A percentile compares a stretch with the other conserved stretches of the same genome.
Evolutionary conservation across 257 asterid species (phyloP).

Genomic region (Solanum ossicruentum): DNA sequence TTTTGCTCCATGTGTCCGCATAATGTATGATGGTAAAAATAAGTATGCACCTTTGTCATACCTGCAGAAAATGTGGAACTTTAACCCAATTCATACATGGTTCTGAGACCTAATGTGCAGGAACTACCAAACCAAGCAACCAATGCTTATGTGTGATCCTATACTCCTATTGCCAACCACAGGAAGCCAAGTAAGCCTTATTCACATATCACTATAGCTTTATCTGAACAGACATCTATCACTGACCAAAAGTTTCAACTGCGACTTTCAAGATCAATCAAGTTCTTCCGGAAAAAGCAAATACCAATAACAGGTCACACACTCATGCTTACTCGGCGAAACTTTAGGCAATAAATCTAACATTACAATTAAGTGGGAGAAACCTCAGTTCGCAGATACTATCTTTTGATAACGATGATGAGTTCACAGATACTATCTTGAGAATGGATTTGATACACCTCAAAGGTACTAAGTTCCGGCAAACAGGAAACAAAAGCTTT

Average conservation of each 20-base stretch:
- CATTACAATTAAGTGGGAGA: background rate
- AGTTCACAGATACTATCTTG: background rate
- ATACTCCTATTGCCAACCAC: background rate
- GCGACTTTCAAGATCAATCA: background rate
- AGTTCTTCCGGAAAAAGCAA: background rate
- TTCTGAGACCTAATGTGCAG: background rate
- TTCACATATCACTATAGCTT: background rate
- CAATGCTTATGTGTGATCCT: background rate
- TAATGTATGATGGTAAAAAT: conserved; percentile 82
- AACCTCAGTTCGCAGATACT: background rate
- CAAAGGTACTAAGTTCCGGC: background rate
- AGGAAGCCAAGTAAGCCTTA: background rate
- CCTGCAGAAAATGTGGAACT: conserved; percentile 23
- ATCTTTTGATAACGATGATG: background rate
- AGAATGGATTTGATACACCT: background rate
- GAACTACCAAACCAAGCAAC: background rate
- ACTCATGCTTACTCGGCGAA: background rate
- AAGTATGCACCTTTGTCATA: conserved; percentile 84
- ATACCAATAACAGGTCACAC: background rate
- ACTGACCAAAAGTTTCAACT: background rate
- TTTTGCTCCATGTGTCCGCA: conserved; percentile 98
- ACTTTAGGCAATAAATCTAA: background rate
- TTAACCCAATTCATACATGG: background rate
- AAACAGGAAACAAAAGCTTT: background rate
- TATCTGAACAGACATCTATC: background rate